Conservation (phyloP, 2,329 filamentous ascomycete genomes). For the Knufia petricola region DNA sequence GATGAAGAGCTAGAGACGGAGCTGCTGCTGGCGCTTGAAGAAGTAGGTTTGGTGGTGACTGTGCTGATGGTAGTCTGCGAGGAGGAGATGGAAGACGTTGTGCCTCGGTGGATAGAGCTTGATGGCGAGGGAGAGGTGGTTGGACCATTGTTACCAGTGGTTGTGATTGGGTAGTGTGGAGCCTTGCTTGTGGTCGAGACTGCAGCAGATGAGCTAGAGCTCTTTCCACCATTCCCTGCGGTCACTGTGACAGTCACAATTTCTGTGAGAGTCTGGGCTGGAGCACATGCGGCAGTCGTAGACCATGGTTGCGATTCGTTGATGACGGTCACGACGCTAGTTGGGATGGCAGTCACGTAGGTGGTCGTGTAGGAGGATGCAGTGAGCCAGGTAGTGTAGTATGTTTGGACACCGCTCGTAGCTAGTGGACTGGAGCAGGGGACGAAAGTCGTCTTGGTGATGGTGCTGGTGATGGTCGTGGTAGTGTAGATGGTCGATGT, state of each 20-base stretch:
- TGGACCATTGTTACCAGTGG: conserved; percentile 4
- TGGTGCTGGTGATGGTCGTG: conserved; percentile 22
- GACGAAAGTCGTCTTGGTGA: conserved; percentile 27
- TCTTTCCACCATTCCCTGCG: conserved; percentile 13
- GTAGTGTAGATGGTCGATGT: conserved; percentile 13
- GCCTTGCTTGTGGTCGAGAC: not conserved
- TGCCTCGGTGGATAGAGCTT: conserved; percentile 1
- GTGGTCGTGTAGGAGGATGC: conserved; percentile 26
- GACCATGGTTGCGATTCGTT: conserved; percentile 5
- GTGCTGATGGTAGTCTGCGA: conserved; percentile 4
- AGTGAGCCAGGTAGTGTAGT: conserved; percentile 28
- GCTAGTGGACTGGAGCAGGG: conserved; percentile 28
- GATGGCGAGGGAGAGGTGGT: conserved; percentile 8
- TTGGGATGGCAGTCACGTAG: conserved; percentile 23
- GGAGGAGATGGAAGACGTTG: conserved; percentile 5
- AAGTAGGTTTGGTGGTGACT: conserved; percentile 5
- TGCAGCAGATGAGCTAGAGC: not conserved
- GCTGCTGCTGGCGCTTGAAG: conserved; percentile 11
- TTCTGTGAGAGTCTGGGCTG: conserved; percentile 9
- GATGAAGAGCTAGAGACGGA: not conserved
- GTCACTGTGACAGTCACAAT: conserved; percentile 18
- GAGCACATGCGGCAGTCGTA: conserved; percentile 11
- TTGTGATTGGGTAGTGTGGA: conserved; percentile 5
- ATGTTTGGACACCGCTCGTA: conserved; percentile 24
- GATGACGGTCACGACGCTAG: conserved; percentile 6